Evolutionary conservation across 2,329 filamentous ascomycete species (phyloP), one percentile per base, ranked within the genome.

Genomic region (Pseudophaeomoniella oleicola): DNA sequence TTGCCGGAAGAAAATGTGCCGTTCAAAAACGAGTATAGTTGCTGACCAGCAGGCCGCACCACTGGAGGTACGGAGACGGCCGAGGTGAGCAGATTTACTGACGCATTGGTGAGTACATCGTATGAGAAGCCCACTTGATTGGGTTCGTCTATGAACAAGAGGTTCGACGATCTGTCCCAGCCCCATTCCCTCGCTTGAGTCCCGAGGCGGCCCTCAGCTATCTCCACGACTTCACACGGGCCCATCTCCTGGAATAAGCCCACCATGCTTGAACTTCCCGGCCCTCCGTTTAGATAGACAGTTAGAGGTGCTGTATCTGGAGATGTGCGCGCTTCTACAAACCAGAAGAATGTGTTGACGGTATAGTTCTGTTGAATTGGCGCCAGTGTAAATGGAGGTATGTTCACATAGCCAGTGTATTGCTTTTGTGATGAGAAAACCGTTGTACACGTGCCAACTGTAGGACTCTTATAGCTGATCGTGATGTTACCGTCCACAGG

Each of bases 401-500:
- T 56, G 37, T 59, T 67, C 38, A 83, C 72, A 68, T 80, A 82
- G 48, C 79, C 79, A 3, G 75, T 72, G 50, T 77, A 81, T 52
- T 83, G 79, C 52, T 75, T 69, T 54, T 84, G 79, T 1, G 62
- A 63, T 32, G 64, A 51, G 47, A 80, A 81, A 5, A 70, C 71
- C 2, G 79, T 82, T 33, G 62, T 68, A 54, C 80, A 84, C 10
- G 69, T 75, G 32, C 71, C 73, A 5, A 62, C 53, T 3, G 71
- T 66, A 2, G 71, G 71, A 22, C 66, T 59, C 49, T 78, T 82
- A 63, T 79, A 85, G 38, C 72, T 70, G 50, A 84, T 72, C 40
- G 71, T 76, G 50, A 84, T 71, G 44, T 70, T 68, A 17, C 62
- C 58, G 52, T 81, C 66, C 45, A 50, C 60, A 2, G 77, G 73